These are phyloP conservation scores for Arachnopeziza araneosa DNA, from an alignment of 2,329 filamentous ascomycete species.

Conservation along the genomic window DNA sequence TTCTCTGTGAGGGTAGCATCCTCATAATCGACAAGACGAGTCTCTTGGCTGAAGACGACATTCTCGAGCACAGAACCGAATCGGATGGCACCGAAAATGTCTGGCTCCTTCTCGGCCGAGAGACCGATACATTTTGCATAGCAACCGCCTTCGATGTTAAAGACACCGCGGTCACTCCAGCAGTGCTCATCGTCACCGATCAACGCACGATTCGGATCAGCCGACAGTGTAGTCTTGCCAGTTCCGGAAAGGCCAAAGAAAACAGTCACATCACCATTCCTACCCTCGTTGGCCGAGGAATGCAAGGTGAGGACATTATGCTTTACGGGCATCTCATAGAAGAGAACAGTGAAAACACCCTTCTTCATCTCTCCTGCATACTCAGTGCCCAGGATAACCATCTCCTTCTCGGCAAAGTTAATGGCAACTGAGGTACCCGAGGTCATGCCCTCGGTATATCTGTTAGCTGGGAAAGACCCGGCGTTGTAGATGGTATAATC, in stretches of 20 bases:
- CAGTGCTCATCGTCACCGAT: constrained; percentile 99
- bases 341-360: constrained; percentile 97
- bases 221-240: constrained; percentile 96
- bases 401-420: constrained; percentile 99
- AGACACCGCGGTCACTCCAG: constrained; percentile 94
- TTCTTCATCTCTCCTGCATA: constrained; percentile 99
- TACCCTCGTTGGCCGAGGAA: constrained; percentile 96
- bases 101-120: constrained; percentile 96
- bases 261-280: constrained; percentile 90
- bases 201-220: constrained; percentile 90
- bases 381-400: constrained; percentile 99
- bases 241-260: constrained; percentile 99
- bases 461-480: constrained; percentile 95
- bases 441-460: constrained; percentile 97
- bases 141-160: constrained; percentile 99
- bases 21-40: constrained; percentile 90
- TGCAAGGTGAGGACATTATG: constrained; percentile 98
- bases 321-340: constrained; percentile 99
- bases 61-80: constrained; percentile 98
- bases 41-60: constrained; percentile 90
- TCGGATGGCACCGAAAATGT: constrained; percentile 93
- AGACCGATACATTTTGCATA: constrained; percentile 99
- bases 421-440: constrained; percentile 96
- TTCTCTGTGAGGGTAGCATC: constrained; percentile 95
- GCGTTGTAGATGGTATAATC: constrained; percentile 99